Conservation (phyloP, 345 rosid species). For the Brassica carinata region DNA sequence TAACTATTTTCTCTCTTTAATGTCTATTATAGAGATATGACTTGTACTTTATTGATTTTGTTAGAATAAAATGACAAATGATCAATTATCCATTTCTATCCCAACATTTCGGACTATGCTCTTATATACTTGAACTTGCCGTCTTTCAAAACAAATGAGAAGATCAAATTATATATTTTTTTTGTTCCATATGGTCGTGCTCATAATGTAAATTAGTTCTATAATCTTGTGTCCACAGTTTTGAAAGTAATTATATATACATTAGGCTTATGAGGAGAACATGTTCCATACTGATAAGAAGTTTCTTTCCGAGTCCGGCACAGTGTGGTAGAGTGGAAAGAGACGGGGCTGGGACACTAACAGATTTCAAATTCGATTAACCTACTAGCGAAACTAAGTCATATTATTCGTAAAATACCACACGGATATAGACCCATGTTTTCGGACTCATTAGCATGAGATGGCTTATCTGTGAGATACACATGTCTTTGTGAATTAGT, state of each 20-base stretch:
- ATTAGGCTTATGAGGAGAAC: neutral
- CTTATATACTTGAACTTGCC: neutral
- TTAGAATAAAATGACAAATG: conserved; percentile 3
- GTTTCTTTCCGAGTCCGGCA: neutral
- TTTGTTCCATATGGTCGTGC: neutral
- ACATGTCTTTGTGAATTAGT: too few species aligned
- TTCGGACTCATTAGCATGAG: too few species aligned
- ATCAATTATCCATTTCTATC: conserved; percentile 35
- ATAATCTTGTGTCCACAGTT: neutral
- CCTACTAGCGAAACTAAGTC: too few species aligned
- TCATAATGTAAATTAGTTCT: neutral
- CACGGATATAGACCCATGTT: too few species aligned
- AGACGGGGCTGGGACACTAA: too few species aligned
- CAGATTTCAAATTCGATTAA: too few species aligned
- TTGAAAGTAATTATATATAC: neutral
- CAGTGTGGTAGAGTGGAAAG: too few species aligned
- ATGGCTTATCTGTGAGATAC: too few species aligned
- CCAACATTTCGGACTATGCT: conserved; percentile 20
- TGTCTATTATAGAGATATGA: conserved; percentile 26
- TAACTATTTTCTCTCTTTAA: conserved; percentile 5
- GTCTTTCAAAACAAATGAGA: neutral
- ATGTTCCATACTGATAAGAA: conserved; percentile 4
- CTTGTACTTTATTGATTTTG: conserved; percentile 37
- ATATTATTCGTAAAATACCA: too few species aligned
- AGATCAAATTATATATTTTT: neutral